A percentile compares a stretch with the other conserved stretches of the same genome.
Evolutionary conservation across 495 filamentous ascomycete genomes (phyloP).

Genomic region (Xylaria palmicola): DNA sequence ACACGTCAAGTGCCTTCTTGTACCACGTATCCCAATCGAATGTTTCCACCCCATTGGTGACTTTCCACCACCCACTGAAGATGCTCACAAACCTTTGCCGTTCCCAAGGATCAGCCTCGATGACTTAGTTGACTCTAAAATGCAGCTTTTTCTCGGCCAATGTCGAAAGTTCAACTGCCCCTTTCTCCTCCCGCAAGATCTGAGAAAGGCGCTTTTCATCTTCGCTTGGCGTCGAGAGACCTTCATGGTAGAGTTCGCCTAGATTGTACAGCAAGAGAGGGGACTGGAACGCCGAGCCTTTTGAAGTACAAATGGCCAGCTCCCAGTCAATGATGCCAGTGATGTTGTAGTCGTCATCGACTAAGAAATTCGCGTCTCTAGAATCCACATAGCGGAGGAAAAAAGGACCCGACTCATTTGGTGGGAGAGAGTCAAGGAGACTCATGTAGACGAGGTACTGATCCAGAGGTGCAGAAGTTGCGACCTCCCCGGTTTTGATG

Average conservation of each 20-base stretch:
- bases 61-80: constrained; percentile 23
- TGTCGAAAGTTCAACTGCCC: constrained; percentile 11
- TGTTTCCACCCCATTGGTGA: constrained; percentile 8
- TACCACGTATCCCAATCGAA: constrained; percentile 21
- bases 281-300: constrained; percentile 20
- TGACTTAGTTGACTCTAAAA: constrained; percentile 20
- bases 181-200: constrained; percentile 16
- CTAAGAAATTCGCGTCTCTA: constrained; percentile 39
- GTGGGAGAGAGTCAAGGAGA: constrained; percentile 30
- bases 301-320: constrained; percentile 25
- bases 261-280: constrained; percentile 20
- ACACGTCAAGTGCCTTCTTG: constrained; percentile 18
- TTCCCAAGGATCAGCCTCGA: constrained; percentile 18
- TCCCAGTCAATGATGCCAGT: constrained; percentile 42
- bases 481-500: constrained; percentile 26
- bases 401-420: constrained; percentile 26
- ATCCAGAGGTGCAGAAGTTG: constrained; percentile 12
- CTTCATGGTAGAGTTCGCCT: constrained; percentile 17
- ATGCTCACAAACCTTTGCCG: constrained; percentile 14
- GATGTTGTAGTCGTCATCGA: constrained; percentile 38
- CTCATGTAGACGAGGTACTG: constrained; percentile 37
- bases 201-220: constrained; percentile 21
- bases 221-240: constrained; percentile 20
- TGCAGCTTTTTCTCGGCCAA: constrained; percentile 20
- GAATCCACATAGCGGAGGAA: constrained; percentile 38